These are phyloP conservation scores for Salix brachista DNA, from an alignment of 345 rosid genomes.

Conservation along the genomic window DNA sequence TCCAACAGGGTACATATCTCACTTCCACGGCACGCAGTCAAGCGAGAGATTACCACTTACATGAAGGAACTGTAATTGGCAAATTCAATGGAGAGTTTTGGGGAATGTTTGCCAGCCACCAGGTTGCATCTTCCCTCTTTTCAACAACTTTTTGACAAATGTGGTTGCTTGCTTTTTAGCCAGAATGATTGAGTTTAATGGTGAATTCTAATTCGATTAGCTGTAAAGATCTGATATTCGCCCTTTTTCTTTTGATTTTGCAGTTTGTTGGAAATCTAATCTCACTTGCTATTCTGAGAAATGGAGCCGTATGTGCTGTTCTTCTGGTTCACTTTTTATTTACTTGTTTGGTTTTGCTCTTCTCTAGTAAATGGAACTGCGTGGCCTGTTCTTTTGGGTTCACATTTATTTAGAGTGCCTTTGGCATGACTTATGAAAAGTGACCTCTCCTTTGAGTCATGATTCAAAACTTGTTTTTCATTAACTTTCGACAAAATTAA, in stretches of 20 bases:
- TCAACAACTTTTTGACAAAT: background rate
- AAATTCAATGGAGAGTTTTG: conserved; percentile 90
- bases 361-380: background rate
- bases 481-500: too few relatives aligned
- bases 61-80: conserved; percentile 77
- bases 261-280: conserved; percentile 88
- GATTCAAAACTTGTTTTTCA: too few relatives aligned
- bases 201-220: conserved; percentile 1
- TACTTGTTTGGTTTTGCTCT: background rate
- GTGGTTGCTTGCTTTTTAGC: background rate
- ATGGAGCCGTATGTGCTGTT: conserved; percentile 44
- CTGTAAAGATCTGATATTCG: conserved; percentile 1
- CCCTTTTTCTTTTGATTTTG: conserved; percentile 16
- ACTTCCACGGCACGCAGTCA: conserved; percentile 76
- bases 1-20: conserved; percentile 79
- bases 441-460: too few relatives aligned
- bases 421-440: too few relatives aligned
- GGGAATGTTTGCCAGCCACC: conserved; percentile 81
- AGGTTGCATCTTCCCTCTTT: conserved; percentile 49
- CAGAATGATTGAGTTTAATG: background rate
- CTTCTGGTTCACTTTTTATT: background rate
- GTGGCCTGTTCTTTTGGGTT: background rate
- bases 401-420: background rate
- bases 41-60: conserved; percentile 50
- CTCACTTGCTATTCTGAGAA: conserved; percentile 63